Percentiles rank a stretch among this genome's conserved stretches.
These are phyloP conservation scores for Prunus persica DNA, from an alignment of 306 rosid species.

Conservation along the genomic window DNA sequence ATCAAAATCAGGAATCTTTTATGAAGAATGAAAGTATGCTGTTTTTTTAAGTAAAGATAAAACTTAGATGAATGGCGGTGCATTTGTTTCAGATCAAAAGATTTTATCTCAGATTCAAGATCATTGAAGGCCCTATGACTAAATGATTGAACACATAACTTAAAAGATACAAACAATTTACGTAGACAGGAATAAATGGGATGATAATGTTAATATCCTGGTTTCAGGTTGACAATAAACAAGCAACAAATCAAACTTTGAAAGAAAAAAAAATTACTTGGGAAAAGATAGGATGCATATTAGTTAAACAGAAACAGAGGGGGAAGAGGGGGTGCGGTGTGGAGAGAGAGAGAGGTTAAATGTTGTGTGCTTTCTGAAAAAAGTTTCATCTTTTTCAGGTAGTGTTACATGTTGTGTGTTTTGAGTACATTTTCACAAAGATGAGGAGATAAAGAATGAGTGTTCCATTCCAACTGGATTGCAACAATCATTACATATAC, in stretches of 20 bases:
- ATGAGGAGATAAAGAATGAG: background rate
- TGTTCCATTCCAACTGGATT: background rate
- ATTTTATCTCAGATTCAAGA: background rate
- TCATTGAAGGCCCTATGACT: background rate
- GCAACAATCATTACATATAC: constrained; percentile 11
- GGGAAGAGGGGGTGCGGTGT: too few relatives aligned
- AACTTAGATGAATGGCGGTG: background rate
- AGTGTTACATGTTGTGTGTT: background rate
- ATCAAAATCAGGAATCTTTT: background rate
- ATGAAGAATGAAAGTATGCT: background rate
- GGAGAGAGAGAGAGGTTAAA: background rate
- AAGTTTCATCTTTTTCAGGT: background rate
- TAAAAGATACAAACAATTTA: too few relatives aligned
- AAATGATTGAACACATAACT: too few relatives aligned
- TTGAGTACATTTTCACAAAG: background rate
- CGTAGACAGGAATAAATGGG: too few relatives aligned
- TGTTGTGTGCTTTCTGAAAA: background rate
- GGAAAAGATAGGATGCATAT: too few relatives aligned
- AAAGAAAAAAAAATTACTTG: too few relatives aligned
- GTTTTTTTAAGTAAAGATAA: too few relatives aligned
- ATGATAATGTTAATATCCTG: too few relatives aligned
- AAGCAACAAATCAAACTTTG: too few relatives aligned
- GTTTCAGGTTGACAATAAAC: too few relatives aligned
- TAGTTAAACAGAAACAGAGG: background rate
- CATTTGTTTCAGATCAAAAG: background rate